A percentile compares a stretch with the other conserved stretches of the same genome.
phyloP scores from a whole-genome alignment of 2,329 filamentous ascomycete genomes.

The Tolypocladium tropicale region DNA sequence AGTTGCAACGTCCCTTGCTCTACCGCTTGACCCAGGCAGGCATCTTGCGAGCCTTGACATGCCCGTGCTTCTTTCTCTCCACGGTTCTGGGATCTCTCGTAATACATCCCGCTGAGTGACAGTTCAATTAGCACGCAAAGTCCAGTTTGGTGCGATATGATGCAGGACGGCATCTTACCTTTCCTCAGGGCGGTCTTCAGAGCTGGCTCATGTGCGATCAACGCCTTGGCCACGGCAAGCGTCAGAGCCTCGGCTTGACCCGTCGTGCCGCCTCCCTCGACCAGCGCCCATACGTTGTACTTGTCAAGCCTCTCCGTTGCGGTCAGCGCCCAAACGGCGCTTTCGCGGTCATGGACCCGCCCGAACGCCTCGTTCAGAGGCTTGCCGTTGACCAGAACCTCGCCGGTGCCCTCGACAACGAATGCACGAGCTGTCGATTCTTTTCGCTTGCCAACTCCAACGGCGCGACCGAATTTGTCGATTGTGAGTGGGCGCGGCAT shows the following conservation, averaged over 20 bases:
- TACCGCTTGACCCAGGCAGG: conserved; percentile 92
- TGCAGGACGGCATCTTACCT: conserved; percentile 51
- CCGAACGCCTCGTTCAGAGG: conserved; percentile 73
- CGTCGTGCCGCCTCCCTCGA: conserved; percentile 79
- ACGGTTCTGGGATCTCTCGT: conserved; percentile 86
- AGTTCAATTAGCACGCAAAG: conserved; percentile 3
- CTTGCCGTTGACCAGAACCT: conserved; percentile 85
- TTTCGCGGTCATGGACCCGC: conserved; percentile 87
- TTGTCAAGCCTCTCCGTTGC: conserved; percentile 78
- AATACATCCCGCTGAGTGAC: conserved; percentile 69
- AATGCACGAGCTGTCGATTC: conserved; percentile 74
- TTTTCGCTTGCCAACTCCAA: conserved; percentile 80
- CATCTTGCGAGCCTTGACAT: conserved; percentile 95
- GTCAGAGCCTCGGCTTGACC: conserved; percentile 94
- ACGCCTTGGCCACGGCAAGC: conserved; percentile 75
- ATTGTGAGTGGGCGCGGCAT: conserved; percentile 52
- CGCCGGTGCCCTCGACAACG: conserved; percentile 85
- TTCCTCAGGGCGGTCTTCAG: conserved; percentile 78
- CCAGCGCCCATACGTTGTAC: conserved; percentile 89
- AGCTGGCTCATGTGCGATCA: conserved; percentile 84
- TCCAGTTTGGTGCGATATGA: neutral
- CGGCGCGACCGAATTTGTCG: conserved; percentile 67
- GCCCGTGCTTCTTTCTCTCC: conserved; percentile 96
- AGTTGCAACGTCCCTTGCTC: neutral
- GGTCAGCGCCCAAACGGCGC: conserved; percentile 83